Conservation (phyloP, 2,329 filamentous ascomycete genomes). For the Phaeosphaeria sp. region DNA sequence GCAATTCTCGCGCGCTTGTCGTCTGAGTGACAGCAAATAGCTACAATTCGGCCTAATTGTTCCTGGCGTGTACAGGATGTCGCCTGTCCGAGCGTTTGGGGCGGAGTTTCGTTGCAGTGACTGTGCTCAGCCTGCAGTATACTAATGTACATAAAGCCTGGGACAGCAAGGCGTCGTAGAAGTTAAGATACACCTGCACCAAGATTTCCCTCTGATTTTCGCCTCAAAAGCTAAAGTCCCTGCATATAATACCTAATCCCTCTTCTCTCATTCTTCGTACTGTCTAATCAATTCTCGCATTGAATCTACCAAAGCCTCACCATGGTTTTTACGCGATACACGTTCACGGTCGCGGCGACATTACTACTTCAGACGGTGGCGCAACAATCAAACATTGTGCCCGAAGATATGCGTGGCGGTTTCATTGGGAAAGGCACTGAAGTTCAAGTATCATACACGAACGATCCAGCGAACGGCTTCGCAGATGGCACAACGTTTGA, state of each 20-base stretch:
- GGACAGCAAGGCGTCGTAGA: constrained; percentile 3
- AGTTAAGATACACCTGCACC: not conserved
- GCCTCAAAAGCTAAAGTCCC: not conserved
- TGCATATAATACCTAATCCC: not conserved
- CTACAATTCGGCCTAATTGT: constrained; percentile 13
- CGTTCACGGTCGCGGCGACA: constrained; percentile 2
- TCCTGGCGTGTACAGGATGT: constrained; percentile 4
- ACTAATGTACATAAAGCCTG: constrained; percentile 23
- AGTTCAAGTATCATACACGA: constrained; percentile 40
- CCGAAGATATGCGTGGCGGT: constrained; percentile 22
- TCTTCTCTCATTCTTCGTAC: not conserved
- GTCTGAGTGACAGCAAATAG: constrained; percentile 15
- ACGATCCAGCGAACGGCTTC: constrained; percentile 36
- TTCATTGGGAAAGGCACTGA: constrained; percentile 24
- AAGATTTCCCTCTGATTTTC: not conserved
- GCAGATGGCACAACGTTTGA: constrained; percentile 33
- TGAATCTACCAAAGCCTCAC: not conserved
- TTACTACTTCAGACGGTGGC: constrained; percentile 9
- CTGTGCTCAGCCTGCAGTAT: constrained; percentile 6
- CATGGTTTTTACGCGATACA: constrained; percentile 13
- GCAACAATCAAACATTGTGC: constrained; percentile 21
- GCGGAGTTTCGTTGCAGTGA: constrained; percentile 13
- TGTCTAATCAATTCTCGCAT: constrained; percentile 9
- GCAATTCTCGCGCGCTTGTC: constrained; percentile 20
- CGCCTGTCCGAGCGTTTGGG: constrained; percentile 21